A percentile compares a stretch with the other conserved stretches of the same genome.
Evolutionary conservation across 2,329 filamentous ascomycete species (phyloP).

Genomic region (Thielaviopsis euricoi): DNA sequence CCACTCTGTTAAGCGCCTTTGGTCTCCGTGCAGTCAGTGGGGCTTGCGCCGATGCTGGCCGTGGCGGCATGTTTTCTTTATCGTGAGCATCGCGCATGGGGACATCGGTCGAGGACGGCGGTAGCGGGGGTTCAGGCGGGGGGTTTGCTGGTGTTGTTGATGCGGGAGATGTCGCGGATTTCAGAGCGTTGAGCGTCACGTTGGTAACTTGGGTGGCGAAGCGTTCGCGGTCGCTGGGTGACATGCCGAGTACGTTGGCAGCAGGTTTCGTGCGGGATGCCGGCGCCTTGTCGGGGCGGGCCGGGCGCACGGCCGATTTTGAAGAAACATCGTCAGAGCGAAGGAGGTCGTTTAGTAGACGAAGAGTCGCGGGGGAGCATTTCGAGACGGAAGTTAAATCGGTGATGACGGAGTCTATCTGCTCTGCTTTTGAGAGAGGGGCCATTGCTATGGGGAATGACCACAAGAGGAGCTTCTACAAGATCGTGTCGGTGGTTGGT

Average conservation of each 20-base stretch:
- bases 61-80: conserved; percentile 5
- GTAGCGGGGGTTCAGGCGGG: not conserved
- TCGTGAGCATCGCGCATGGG: not conserved
- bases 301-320: conserved; percentile 10
- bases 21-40: conserved; percentile 44
- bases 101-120: not conserved
- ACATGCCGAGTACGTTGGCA: conserved; percentile 21
- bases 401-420: conserved; percentile 10
- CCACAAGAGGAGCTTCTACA: not conserved
- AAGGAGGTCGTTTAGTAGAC: conserved; percentile 9
- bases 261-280: conserved; percentile 20
- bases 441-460: not conserved
- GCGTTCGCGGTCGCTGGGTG: conserved; percentile 43
- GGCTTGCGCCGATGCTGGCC: conserved; percentile 4
- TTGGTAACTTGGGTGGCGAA: conserved; percentile 63
- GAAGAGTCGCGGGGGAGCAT: conserved; percentile 9
- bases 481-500: not conserved
- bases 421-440: conserved; percentile 4
- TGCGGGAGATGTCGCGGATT: conserved; percentile 30
- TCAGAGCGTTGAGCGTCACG: conserved; percentile 47
- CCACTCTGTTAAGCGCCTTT: conserved; percentile 41
- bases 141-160: not conserved
- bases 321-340: conserved; percentile 5
- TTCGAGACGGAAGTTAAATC: conserved; percentile 7
- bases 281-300: conserved; percentile 16